Base-by-base conservation (phyloP, 1,139 yeast species). In the Suhomyces ambrosiae region DNA sequence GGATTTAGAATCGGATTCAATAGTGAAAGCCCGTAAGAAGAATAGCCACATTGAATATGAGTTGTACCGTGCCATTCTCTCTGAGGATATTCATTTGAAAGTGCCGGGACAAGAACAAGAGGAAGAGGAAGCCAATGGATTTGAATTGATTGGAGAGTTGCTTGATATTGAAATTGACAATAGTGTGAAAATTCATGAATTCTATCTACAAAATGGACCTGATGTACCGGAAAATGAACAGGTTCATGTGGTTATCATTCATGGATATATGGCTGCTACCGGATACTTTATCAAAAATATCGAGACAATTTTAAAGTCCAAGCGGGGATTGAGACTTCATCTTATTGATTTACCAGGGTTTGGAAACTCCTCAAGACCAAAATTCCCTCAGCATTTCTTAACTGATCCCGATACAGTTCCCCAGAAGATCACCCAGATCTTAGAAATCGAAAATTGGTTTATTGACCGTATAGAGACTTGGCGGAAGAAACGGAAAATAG, bases 241-340 rank as follows among this genome's bases (percentile, higher is more conserved):
- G 17, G 43, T 42, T 2, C 65, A 64, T 37, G 46, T 70, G 3
- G 70, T 70, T 3, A 49, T 68, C 2, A 59, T 70, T 10, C 76
- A 71, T 45, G 76, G 76, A 7, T 71, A 68, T 44, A 70, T 70
- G 76, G 76, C 76, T 2, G 74, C 76, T 1, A 52, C 65, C 41
- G 76, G 76, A 2, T 70, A 63, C 48, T 70, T 68, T 44, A 54
- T 68, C 34, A 68, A 68, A 46, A 70, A 69, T 41, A 53, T 67
- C 27, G 74, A 68, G 42, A 45, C 46, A 2, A 42, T 70, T 13
- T 53, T 62, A 11, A 62, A 65, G 37, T 48, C 64, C 2, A 61
- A 62, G 34, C 61, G 68, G 1, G 53, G 71, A 0, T 33, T 66
- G 7, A 50, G 60, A 14, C 44, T 67, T 11, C 73, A 66, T 42